Evolutionary conservation across 257 asterid genomes (phyloP).

Genomic region (Euphrasia confusa): DNA sequence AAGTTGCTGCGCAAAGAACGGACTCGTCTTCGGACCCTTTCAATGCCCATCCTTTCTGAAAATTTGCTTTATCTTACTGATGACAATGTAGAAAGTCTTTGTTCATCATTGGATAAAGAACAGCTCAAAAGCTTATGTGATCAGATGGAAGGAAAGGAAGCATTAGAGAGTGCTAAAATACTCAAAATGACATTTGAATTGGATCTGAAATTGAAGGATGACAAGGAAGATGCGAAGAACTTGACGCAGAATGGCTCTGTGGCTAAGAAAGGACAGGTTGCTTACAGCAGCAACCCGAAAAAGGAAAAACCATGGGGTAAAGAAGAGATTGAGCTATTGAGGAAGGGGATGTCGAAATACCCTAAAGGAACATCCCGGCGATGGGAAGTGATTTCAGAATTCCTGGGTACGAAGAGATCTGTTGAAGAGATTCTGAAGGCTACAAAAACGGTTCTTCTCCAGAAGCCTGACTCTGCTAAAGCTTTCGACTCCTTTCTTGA

Average conservation of each 20-base stretch:
- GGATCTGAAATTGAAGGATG: slow-evolving; percentile 39
- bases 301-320: slow-evolving; percentile 69
- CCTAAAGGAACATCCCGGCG: slow-evolving; percentile 95
- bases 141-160: slow-evolving; percentile 59
- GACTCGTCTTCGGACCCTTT: slow-evolving; percentile 68
- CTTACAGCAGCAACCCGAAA: slow-evolving; percentile 39
- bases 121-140: slow-evolving; percentile 64
- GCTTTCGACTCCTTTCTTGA: slow-evolving; percentile 95
- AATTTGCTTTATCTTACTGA: slow-evolving; percentile 47
- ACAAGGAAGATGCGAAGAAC: slow-evolving; percentile 37
- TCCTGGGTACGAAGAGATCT: slow-evolving; percentile 73
- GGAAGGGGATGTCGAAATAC: slow-evolving; percentile 76
- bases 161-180: slow-evolving; percentile 43
- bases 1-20: slow-evolving; percentile 84
- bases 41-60: slow-evolving; percentile 46
- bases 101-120: slow-evolving; percentile 66
- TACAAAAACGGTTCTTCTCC: slow-evolving; percentile 87
- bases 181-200: slow-evolving; percentile 44
- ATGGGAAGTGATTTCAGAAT: slow-evolving; percentile 97
- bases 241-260: slow-evolving; percentile 54
- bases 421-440: slow-evolving; percentile 98
- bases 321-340: slow-evolving; percentile 90
- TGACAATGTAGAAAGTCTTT: slow-evolving; percentile 65
- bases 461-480: slow-evolving; percentile 87
- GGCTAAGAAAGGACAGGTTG: slow-evolving; percentile 32